Percentiles rank a stretch among this genome's conserved stretches.
Conservation (phyloP, 2,329 filamentous ascomycete species). For the Hypoxylon sp. region DNA sequence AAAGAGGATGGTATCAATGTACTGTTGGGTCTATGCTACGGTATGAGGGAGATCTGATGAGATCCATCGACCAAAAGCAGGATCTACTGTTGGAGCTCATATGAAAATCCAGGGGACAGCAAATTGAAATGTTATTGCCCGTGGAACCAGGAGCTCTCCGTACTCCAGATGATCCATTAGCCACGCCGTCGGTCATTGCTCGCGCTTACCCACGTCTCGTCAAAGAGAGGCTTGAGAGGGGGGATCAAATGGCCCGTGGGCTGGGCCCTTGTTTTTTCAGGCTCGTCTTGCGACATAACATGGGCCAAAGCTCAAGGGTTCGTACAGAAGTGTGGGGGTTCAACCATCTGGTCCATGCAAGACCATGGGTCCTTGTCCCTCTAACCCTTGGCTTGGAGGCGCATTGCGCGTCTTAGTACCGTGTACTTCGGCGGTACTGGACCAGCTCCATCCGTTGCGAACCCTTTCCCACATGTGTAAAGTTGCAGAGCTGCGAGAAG, state of each 20-base stretch:
- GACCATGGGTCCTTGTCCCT: constrained; percentile 29
- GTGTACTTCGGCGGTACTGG: constrained; percentile 42
- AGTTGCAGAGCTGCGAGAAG: constrained; percentile 16
- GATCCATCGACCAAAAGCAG: constrained; percentile 31
- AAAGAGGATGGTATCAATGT: constrained; percentile 33
- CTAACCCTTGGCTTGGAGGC: constrained; percentile 35
- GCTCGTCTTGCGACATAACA: constrained; percentile 32
- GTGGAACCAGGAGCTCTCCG: constrained; percentile 30
- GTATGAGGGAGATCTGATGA: constrained; percentile 29
- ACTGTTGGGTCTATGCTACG: constrained; percentile 22
- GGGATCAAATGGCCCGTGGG: constrained; percentile 37
- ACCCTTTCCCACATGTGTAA: constrained; percentile 44
- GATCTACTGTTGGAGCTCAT: constrained; percentile 15
- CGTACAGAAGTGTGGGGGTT: constrained; percentile 46
- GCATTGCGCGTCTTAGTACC: constrained; percentile 43
- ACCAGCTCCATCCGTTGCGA: constrained; percentile 31
- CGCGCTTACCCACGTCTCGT: constrained; percentile 21
- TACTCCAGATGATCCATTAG: constrained; percentile 35
- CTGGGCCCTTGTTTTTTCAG: constrained; percentile 30
- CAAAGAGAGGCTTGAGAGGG: constrained; percentile 40
- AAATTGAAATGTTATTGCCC: constrained; percentile 27
- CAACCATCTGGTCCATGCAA: constrained; percentile 41
- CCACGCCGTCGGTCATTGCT: constrained; percentile 24
- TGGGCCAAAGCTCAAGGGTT: constrained; percentile 35
- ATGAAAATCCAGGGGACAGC: constrained; percentile 19